These are phyloP conservation scores for Schwanniomyces occidentalis DNA, from an alignment of 805 yeast species.

Conservation along the genomic window DNA sequence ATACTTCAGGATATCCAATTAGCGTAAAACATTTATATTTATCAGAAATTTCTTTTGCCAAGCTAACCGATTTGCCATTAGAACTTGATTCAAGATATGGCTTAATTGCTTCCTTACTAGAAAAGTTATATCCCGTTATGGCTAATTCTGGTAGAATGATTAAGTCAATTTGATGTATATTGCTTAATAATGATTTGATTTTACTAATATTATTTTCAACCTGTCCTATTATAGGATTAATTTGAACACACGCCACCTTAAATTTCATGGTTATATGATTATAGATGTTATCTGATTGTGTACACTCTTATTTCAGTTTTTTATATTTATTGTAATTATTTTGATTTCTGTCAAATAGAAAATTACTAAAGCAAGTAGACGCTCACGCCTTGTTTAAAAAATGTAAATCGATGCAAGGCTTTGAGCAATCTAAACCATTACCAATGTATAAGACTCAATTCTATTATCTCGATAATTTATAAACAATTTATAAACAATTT, in stretches of 20 bases:
- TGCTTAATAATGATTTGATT: constrained; percentile 42
- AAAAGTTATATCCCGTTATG: constrained; percentile 79
- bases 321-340: background rate
- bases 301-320: no score
- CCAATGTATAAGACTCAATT: no score
- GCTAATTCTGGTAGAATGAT: constrained; percentile 82
- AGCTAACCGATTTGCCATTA: constrained; percentile 49
- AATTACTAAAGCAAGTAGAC: no score
- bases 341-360: no score
- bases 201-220: constrained; percentile 52
- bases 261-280: constrained; percentile 38
- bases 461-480: no score
- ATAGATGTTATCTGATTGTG: no score
- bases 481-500: no score
- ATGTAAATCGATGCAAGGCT: no score
- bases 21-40: constrained; percentile 62
- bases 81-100: constrained; percentile 57
- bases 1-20: constrained; percentile 77
- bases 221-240: constrained; percentile 64
- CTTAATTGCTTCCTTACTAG: constrained; percentile 41
- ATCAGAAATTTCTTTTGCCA: constrained; percentile 58
- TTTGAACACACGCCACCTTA: constrained; percentile 65
- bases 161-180: constrained; percentile 51
- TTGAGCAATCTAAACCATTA: no score
- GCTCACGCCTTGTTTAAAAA: no score